Evolutionary conservation across 2,329 filamentous ascomycete species (phyloP).

Genomic region (Parasarocladium wereldwijsianum): DNA sequence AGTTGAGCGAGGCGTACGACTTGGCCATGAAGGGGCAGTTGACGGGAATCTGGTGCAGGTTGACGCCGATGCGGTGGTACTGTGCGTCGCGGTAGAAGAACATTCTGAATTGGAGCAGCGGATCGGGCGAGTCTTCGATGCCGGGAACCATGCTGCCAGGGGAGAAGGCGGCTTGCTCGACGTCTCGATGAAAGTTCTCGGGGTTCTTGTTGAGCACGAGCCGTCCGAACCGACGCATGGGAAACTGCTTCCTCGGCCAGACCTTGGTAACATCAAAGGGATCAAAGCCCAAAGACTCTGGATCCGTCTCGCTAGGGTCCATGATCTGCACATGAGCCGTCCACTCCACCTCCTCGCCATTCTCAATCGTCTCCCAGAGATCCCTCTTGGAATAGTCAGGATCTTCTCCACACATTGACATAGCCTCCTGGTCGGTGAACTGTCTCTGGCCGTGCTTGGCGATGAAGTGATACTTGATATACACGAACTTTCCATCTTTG

Average conservation of each 20-base stretch:
- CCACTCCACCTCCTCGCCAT: constrained; percentile 37
- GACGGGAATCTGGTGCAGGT: constrained; percentile 21
- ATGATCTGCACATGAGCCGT: constrained; percentile 41
- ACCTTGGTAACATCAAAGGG: constrained; percentile 10
- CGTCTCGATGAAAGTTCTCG: constrained; percentile 1
- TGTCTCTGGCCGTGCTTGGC: constrained; percentile 30
- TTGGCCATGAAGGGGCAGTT: constrained; percentile 25
- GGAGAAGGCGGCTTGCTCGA: constrained; percentile 1
- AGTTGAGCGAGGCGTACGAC: constrained; percentile 29
- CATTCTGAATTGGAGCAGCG: background rate
- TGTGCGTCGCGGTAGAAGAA: constrained; percentile 1
- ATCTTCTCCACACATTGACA: constrained; percentile 29
- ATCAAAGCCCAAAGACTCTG: constrained; percentile 34
- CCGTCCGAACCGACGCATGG: background rate
- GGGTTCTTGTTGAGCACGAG: constrained; percentile 1
- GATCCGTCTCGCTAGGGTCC: constrained; percentile 36
- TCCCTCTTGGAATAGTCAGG: constrained; percentile 38
- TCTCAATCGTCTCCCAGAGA: constrained; percentile 37
- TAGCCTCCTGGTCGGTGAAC: constrained; percentile 28
- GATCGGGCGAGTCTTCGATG: constrained; percentile 1
- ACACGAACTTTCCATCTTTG: background rate
- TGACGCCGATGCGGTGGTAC: background rate
- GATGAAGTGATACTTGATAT: constrained; percentile 26
- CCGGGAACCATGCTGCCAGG: background rate
- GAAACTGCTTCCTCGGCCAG: constrained; percentile 1